A percentile compares a stretch with the other conserved stretches of the same genome.
phyloP scores from a whole-genome alignment of 176 grass and related monocot genomes.

The Avena sativa region DNA sequence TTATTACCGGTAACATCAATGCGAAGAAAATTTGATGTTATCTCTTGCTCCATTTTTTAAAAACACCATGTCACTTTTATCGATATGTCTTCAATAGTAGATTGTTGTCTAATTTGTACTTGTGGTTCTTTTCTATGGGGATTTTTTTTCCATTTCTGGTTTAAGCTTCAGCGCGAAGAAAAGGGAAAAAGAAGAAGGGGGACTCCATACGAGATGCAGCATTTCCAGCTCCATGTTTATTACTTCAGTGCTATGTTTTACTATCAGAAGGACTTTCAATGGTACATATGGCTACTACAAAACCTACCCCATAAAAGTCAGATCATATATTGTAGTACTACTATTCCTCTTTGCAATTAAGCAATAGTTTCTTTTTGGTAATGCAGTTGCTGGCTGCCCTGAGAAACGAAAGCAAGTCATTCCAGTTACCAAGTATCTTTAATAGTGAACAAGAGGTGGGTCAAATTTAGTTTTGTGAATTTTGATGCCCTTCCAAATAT shows the following conservation, averaged over 20 bases:
- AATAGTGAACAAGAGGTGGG: slow-evolving; percentile 90
- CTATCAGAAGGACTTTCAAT: slow-evolving; percentile 94
- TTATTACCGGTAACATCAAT: background rate
- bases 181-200: slow-evolving; percentile 94
- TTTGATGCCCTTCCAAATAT: slow-evolving; percentile 17
- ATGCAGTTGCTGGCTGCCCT: slow-evolving; percentile 81
- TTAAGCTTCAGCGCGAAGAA: slow-evolving; percentile 66
- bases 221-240: slow-evolving; percentile 72
- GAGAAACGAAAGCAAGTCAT: slow-evolving; percentile 74
- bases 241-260: slow-evolving; percentile 89
- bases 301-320: background rate
- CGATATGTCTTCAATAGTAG: slow-evolving; percentile 34
- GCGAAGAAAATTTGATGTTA: slow-evolving; percentile 5
- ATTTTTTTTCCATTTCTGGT: slow-evolving; percentile 19
- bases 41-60: background rate
- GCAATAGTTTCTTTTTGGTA: slow-evolving; percentile 29
- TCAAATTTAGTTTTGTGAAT: slow-evolving; percentile 28
- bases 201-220: slow-evolving; percentile 63
- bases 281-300: slow-evolving; percentile 52
- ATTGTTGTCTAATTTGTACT: slow-evolving; percentile 11
- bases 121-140: background rate
- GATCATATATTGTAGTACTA: slow-evolving; percentile 1
- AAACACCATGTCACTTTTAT: slow-evolving; percentile 2
- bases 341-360: slow-evolving; percentile 27
- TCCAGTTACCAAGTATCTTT: slow-evolving; percentile 75